Evolutionary conservation across 208 protist species (phyloP), one percentile per base, ranked within the genome.

Genomic region (Novymonas esmeraldas): DNA sequence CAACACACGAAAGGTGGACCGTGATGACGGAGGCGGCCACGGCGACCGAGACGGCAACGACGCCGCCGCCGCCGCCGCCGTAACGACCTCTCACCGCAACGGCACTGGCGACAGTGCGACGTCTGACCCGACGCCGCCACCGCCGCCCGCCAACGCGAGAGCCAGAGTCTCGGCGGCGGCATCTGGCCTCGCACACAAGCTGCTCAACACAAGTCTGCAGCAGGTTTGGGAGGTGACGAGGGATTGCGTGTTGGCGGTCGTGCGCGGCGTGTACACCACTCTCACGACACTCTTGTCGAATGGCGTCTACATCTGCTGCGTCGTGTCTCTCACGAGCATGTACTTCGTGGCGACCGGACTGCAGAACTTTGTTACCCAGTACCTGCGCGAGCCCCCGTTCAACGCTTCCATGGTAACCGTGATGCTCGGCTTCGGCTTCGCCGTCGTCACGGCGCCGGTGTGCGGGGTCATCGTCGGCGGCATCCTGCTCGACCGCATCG

Each of bases 291-390:
- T 93, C 13, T 31, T 90, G 36, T 29, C 51, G 44, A 96, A 87
- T 65, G 26, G 69, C 2, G 78, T 97, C 26, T 96, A 84, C 73
- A 85, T 93, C 62, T 88, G 81, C 62, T 85, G 77, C 50, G 81
- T 88, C 1, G 61, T 94, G 18, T 78, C 90, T n/a, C 89, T 98
- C 79, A 90, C 83, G 18, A 82, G 82, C 24, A 61, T 98, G 20
- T 98, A 97, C 79, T 97, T 97, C 77, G 88, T 97, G 42, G 90
- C 93, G 13, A 96, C 93, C 0, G 92, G 87, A 3, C 68, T 98
- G 38, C 92, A 97, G 57, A 89, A 96, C 64, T 98, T 93, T 58
- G 75, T 98, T n/a, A 98, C 95, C 45, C 81, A 79, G 65, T 98
- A 97, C 64, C 81, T 97, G 54, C 84, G 73, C 14, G 84, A 81